phyloP scores from a whole-genome alignment of 495 filamentous ascomycete species.

The Penicillium malachiteum region DNA sequence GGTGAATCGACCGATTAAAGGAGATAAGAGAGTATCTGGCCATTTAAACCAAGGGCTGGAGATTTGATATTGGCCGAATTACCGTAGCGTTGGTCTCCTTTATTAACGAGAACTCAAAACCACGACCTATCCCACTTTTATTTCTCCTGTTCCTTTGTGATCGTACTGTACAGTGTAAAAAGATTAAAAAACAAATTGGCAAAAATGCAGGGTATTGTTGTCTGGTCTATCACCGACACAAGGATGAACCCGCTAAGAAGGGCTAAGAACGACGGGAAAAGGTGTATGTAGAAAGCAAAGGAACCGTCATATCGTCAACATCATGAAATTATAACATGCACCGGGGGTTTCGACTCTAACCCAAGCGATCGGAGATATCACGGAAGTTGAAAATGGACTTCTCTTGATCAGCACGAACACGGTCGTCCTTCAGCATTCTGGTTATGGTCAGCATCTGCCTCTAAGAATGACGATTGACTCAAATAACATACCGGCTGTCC shows the following conservation, averaged over 20 bases:
- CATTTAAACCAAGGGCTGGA: slow-evolving; percentile 1
- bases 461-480: neutral
- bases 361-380: slow-evolving; percentile 69
- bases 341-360: slow-evolving; percentile 39
- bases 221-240: slow-evolving; percentile 7
- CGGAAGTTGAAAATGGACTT: slow-evolving; percentile 72
- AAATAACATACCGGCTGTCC: slow-evolving; percentile 57
- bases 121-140: slow-evolving; percentile 16
- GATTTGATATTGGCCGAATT: slow-evolving; percentile 26
- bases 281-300: slow-evolving; percentile 8
- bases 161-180: slow-evolving; percentile 20
- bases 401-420: slow-evolving; percentile 61
- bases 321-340: slow-evolving; percentile 22
- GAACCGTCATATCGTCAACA: slow-evolving; percentile 34
- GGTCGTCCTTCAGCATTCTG: slow-evolving; percentile 92
- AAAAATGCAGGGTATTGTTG: slow-evolving; percentile 21
- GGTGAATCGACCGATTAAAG: slow-evolving; percentile 36
- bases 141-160: neutral
- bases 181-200: neutral
- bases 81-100: slow-evolving; percentile 31
- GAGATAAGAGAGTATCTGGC: slow-evolving; percentile 8
- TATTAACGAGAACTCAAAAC: slow-evolving; percentile 27
- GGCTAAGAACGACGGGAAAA: neutral
- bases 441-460: neutral
- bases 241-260: neutral